Conservation (phyloP, 176 grass and related monocot species). For the Raddia distichophylla region DNA sequence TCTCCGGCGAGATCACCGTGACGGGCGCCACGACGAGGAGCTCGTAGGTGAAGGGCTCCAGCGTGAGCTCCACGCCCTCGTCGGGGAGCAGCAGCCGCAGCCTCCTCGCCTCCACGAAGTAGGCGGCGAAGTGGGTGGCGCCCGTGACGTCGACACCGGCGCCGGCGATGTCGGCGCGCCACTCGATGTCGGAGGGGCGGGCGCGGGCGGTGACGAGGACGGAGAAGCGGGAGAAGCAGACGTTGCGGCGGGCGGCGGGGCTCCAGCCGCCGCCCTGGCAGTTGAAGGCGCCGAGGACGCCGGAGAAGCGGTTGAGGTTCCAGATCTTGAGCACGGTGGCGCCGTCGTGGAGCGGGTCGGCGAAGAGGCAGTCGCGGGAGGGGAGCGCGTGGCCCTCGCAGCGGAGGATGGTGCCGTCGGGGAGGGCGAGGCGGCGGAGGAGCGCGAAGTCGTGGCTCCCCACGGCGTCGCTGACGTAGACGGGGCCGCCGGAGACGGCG, state of each 20-base stretch:
- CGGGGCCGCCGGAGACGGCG: slow-evolving; percentile 81
- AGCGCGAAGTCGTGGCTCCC: slow-evolving; percentile 77
- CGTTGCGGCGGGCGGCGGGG: slow-evolving; percentile 71
- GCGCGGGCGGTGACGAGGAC: slow-evolving; percentile 49
- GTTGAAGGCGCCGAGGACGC: slow-evolving; percentile 81
- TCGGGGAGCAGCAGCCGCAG: slow-evolving; percentile 50
- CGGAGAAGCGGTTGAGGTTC: slow-evolving; percentile 74
- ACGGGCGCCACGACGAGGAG: slow-evolving; percentile 86
- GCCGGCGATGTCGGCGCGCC: background rate
- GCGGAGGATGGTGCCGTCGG: slow-evolving; percentile 75
- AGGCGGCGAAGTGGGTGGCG: slow-evolving; percentile 62
- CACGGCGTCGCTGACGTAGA: slow-evolving; percentile 86
- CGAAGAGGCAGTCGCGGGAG: slow-evolving; percentile 75
- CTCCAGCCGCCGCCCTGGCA: slow-evolving; percentile 99
- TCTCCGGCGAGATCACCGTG: slow-evolving; percentile 11
- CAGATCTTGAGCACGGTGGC: slow-evolving; percentile 90
- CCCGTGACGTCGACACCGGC: slow-evolving; percentile 4
- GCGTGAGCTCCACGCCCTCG: slow-evolving; percentile 60
- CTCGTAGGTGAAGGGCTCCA: slow-evolving; percentile 80
- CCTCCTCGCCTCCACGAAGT: slow-evolving; percentile 47
- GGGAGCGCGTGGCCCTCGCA: slow-evolving; percentile 83
- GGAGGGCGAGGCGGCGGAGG: slow-evolving; percentile 63
- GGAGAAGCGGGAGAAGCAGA: slow-evolving; percentile 56
- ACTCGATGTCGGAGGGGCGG: slow-evolving; percentile 74
- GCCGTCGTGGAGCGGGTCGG: slow-evolving; percentile 74